A percentile compares a stretch with the other conserved stretches of the same genome.
phyloP scores from a whole-genome alignment of 805 yeast species.

The Metschnikowia orientalis region DNA sequence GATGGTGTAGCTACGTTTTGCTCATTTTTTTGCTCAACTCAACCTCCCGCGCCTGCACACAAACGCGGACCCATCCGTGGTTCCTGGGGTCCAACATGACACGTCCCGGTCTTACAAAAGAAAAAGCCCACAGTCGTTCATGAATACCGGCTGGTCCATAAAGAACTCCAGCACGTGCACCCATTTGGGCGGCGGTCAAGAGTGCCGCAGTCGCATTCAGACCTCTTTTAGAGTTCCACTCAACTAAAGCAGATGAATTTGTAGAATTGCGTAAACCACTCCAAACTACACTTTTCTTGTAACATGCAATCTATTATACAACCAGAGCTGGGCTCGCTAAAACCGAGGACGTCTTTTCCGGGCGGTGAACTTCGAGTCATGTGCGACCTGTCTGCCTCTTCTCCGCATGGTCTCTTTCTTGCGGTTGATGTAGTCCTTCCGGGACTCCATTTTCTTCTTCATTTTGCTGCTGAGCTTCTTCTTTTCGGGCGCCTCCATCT shows the following conservation, averaged over 20 bases:
- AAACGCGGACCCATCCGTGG: too few species aligned
- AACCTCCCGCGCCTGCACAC: conserved; percentile 5
- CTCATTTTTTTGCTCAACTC: conserved; percentile 4
- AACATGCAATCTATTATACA: conserved; percentile 2
- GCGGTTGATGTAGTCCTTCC: conserved; percentile 76
- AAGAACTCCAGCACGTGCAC: too few species aligned
- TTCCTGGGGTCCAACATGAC: too few species aligned
- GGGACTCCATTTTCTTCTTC: conserved; percentile 59
- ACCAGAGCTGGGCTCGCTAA: conserved; percentile 12
- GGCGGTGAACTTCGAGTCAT: conserved; percentile 88
- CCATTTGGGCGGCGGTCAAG: too few species aligned
- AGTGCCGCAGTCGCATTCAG: too few species aligned
- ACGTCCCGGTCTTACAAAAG: too few species aligned
- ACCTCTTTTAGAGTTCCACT: too few species aligned
- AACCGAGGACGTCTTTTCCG: conserved; percentile 52
- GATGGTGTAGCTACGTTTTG: neutral
- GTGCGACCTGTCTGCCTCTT: conserved; percentile 85
- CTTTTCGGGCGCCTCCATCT: conserved; percentile 61
- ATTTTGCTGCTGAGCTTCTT: conserved; percentile 42
- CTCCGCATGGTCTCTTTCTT: conserved; percentile 92
- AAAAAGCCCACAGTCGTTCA: too few species aligned
- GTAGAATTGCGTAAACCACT: too few species aligned
- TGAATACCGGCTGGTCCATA: too few species aligned
- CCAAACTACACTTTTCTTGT: neutral
- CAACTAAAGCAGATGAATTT: too few species aligned